Percentiles rank a stretch among this genome's conserved stretches.
Conservation (phyloP, 768 basidiomycete genomes). For the Boletus barrowsii region DNA sequence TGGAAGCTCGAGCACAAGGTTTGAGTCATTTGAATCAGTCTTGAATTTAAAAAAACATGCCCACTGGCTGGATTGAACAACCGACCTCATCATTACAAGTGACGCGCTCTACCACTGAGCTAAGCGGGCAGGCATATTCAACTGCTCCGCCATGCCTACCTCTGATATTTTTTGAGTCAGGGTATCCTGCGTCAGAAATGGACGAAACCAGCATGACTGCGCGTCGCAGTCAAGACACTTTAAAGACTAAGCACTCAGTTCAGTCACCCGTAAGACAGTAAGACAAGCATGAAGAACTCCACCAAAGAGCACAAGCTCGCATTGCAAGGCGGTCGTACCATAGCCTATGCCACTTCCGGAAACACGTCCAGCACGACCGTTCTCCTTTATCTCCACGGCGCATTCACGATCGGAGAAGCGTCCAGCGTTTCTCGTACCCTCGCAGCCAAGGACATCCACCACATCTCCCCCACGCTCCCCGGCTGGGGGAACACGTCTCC, state of each 20-base stretch:
- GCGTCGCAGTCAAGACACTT: background rate
- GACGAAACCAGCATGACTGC: background rate
- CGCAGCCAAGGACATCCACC: conserved; percentile 41
- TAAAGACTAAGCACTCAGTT: background rate
- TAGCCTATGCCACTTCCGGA: conserved; percentile 55
- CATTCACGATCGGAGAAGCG: conserved; percentile 48
- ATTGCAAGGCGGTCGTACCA: conserved; percentile 39
- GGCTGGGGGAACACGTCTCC: conserved; percentile 59
- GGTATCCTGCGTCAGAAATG: no score
- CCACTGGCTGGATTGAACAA: conserved; percentile 46
- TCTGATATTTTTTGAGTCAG: background rate
- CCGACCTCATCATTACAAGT: conserved; percentile 45
- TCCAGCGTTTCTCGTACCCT: conserved; percentile 33
- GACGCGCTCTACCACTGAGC: conserved; percentile 47
- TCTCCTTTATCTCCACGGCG: conserved; percentile 56
- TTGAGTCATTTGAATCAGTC: no score
- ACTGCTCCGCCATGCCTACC: fast-evolving
- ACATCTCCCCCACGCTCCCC: conserved; percentile 51
- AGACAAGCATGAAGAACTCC: background rate
- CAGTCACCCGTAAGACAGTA: background rate
- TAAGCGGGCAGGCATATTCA: conserved; percentile 32
- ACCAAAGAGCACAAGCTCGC: conserved; percentile 17
- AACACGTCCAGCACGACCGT: conserved; percentile 46
- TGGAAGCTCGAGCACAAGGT: no score
- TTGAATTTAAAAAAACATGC: conserved; percentile 19